Conservation (phyloP, 2,329 filamentous ascomycete genomes). For the Dactylellina leptospora region DNA sequence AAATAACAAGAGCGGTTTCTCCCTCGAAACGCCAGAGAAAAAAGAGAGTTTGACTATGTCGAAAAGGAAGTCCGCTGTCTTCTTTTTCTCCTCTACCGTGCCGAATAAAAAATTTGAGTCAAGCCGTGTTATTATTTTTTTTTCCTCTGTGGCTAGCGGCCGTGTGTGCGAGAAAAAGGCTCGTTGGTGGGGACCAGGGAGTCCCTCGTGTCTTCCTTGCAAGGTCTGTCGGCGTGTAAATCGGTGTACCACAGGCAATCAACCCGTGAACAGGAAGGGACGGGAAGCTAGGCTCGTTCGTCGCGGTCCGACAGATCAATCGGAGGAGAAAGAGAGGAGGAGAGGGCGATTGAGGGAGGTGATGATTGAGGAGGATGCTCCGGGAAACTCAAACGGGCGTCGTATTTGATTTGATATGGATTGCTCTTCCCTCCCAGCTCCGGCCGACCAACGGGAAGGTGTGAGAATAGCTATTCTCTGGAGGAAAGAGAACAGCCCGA, state of each 20-base stretch:
- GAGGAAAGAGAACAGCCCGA: no score
- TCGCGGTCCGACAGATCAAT: constrained; percentile 15
- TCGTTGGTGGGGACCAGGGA: constrained; percentile 36
- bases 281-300: background rate
- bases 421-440: no score
- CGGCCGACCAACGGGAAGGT: no score
- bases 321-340: background rate
- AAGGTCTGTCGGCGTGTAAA: constrained; percentile 25
- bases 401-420: no score
- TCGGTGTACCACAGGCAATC: constrained; percentile 6
- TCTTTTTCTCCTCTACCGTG: background rate
- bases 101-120: constrained; percentile 4
- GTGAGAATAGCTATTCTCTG: no score
- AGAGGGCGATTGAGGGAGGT: background rate
- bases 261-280: background rate
- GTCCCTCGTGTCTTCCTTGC: constrained; percentile 22
- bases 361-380: background rate
- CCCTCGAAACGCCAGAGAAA: background rate
- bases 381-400: no score
- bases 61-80: background rate
- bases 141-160: background rate
- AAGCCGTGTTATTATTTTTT: constrained; percentile 40
- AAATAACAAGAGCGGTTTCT: background rate
- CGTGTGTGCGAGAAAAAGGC: constrained; percentile 37
- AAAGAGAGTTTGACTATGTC: constrained; percentile 2